Base-by-base conservation (phyloP, 192 early-diverging fungal genomes). In the Backusella australiensis region DNA sequence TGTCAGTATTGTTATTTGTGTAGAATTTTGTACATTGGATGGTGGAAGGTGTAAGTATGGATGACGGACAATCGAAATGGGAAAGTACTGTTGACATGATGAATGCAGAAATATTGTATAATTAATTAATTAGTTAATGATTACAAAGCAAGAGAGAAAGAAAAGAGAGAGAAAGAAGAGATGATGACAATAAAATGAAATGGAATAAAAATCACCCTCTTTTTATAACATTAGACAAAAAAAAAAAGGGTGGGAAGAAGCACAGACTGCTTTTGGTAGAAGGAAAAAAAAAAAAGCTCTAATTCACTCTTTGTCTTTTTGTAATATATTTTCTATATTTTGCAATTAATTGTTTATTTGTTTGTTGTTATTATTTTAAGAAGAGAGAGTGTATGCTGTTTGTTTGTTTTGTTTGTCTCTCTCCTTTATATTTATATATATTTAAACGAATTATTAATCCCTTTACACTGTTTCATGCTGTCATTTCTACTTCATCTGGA, bases 401-500 rank as follows among this genome's bases (percentile, higher is more conserved):
- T 63, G 26, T 63, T 63, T 63, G 56, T 63, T 39, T 39, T 63
- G 26, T 63, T 29, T 63, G 9, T 26, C 12, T 29, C 9, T 39
- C 38, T 63, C 2, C 36, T 35, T 11, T 36, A 34, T 34, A 34
- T 68, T 11, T 39, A 39, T 39, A 39, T 39, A 39, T 39, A 39
- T 39, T 39, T 39, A 67, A 34, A 68, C 26, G 67, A 35, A 35
- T 12, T 26, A 41, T 69, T 69, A 41, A 39, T 39, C 35, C n/a
- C 68, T 36, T 39, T 69, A 39, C 23, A 69, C 39, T 69, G 68
- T 69, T 36, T 41, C 68, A 38, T 69, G 35, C 32, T 69, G 39
- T 41, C 68, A 69, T 49, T 67, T 76, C 87, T 76, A 93, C 34
- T 83, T 89, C 74, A 96, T 81, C 78, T 94, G 86, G 46, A 96